Evolutionary conservation across 768 basidiomycete genomes (phyloP).

Genomic region (Dentipellis sp.): DNA sequence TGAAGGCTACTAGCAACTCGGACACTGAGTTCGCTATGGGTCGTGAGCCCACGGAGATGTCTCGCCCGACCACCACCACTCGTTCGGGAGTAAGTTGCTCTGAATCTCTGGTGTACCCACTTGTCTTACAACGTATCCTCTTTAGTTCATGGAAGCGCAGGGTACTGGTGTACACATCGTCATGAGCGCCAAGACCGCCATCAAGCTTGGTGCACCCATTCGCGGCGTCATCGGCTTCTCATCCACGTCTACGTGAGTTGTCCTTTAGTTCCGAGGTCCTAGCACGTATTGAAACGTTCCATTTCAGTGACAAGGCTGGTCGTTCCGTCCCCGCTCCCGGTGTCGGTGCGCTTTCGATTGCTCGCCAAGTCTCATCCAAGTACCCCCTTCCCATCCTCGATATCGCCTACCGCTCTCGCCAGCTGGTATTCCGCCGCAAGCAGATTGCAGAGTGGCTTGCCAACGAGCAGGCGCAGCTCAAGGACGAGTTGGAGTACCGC

Average conservation of each 20-base stretch:
- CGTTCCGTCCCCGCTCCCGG: conserved; percentile 97
- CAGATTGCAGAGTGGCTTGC: conserved; percentile 94
- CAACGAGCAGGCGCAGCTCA: conserved; percentile 81
- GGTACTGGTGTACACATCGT: conserved; percentile 95
- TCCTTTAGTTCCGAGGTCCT: background rate
- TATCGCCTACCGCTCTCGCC: conserved; percentile 83
- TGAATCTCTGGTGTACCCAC: conserved; percentile 2
- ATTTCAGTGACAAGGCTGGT: conserved; percentile 87
- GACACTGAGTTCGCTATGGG: conserved; percentile 98
- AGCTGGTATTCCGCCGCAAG: conserved; percentile 88
- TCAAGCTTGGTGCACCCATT: conserved; percentile 90
- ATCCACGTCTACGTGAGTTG: conserved; percentile 83
- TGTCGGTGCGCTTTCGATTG: conserved; percentile 83
- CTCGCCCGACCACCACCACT: conserved; percentile 92
- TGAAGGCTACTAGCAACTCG: conserved; percentile 98
- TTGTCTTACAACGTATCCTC: conserved; percentile 1
- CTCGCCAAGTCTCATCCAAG: conserved; percentile 74
- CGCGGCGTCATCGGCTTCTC: conserved; percentile 93
- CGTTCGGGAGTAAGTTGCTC: conserved; percentile 70
- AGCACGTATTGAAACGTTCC: background rate
- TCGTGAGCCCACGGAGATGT: conserved; percentile 98
- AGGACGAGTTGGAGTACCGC: conserved; percentile 62
- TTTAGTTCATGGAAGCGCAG: conserved; percentile 90
- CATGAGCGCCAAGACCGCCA: conserved; percentile 94
- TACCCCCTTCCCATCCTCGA: conserved; percentile 75